Evolutionary conservation across 2,329 filamentous ascomycete species (phyloP), one percentile per base, ranked within the genome.

Genomic region (Endocalyx cinctus): DNA sequence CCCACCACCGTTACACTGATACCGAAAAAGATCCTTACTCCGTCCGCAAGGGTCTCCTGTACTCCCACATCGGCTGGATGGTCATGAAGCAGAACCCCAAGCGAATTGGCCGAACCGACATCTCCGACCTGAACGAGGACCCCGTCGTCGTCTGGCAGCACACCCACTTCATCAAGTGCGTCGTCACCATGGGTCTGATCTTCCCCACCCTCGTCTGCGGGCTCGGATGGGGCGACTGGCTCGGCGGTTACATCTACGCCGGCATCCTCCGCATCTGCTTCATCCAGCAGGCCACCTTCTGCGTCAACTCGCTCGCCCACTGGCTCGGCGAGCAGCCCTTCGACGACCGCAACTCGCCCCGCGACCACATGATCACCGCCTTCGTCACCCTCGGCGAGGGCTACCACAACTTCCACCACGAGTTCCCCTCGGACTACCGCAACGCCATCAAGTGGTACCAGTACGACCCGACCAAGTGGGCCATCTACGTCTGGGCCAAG

Each of bases 401-500:
- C 13, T 84, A 82, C 64, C 79, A 83, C 67, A 84, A 83, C 66
- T 83, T 83, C 68, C 79, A 84, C 62, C 79, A 84, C 64, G 79
- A 83, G 51, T 83, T 83, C 59, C 79, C 79, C 23, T 80, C 77
- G 5, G 79, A 84, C 56, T 83, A 82, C 69, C 76, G 79, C 51
- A 84, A 84, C 52, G 79, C 77, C 28, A 80, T 82, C 42, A 66
- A 82, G 52, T 83, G 77, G 77, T 72, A 73, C 62, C 79, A 83
- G 59, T 84, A 83, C 50, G 79, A 84, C 57, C 79, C 79, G 5
- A 84, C 79, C 54, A 84, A 83, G 62, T 83, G 79, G 79, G 66
- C 63, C 48, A 83, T 84, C 66, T 82, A 77, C 77, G 58, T 60
- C 32, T 80, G 74, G 72, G 82, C 82, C 69, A 70, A 80, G 57